Base-by-base conservation (phyloP, 2,329 filamentous ascomycete genomes). In the Microsporum ferrugineum region DNA sequence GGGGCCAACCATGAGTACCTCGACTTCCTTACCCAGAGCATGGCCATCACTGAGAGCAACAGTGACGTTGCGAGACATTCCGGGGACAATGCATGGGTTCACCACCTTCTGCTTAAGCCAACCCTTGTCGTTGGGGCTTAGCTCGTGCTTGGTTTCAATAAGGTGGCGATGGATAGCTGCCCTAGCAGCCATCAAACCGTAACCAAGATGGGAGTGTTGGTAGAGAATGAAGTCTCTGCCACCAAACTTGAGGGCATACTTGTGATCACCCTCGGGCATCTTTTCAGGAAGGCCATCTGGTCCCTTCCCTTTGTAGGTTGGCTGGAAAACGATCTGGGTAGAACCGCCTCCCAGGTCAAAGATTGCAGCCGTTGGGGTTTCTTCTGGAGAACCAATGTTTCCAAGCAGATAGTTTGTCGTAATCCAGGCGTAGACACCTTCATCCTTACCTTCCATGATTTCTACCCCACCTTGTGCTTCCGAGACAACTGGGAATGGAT, bases 351-450 rank as follows among this genome's bases (percentile, higher is more conserved):
- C 94, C 57, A 99, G 87, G 72, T 99, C 94, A 70, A 99, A 96
- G 62, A 96, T 85, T 58, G 94, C 94, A 45, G 94, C 95, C 1
- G 94, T 97, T 58, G 90, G 88, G 65, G 84, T 90, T 73, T 91
- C 85, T 72, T 96, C 92, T 1, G 91, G 89, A 8, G 89, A 88
- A 63, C 94, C 94, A 74, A 99, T 97, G 79, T 97, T 97, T 70
- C 92, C 92, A 29, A 99, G 84, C 45, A 99, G 87, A 76, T 99
- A 99, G 81, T 99, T 99, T 66, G 91, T 94, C 5, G 94, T 99
- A 73, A 99, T 95, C 94, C 94, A 99, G 59, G 94, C 95, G 72
- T 95, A 99, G 34, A 99, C 92, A 72, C 94, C 94, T 78, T 99
- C 94, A 71, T 96, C 89, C 58, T 89, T 91, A 64, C 94, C 94